phyloP scores from a whole-genome alignment of 805 yeast species.

The Yarrowia sp. region DNA sequence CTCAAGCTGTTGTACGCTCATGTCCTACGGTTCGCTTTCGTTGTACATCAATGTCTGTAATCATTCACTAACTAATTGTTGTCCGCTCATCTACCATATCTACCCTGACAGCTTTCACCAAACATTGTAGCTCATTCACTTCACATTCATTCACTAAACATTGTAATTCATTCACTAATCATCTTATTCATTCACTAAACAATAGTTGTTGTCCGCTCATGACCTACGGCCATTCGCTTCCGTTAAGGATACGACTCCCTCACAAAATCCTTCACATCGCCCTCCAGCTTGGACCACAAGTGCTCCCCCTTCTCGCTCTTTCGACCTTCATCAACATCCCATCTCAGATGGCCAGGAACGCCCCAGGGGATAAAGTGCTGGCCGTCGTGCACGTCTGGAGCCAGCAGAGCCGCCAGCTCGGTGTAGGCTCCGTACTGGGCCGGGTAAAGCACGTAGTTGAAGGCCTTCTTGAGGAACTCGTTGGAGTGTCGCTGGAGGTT shows the following conservation, averaged over 20 bases:
- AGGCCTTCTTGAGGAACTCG: not conserved
- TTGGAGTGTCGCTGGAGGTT: conserved; percentile 39
- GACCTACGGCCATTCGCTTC: too few species aligned
- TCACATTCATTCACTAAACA: too few species aligned
- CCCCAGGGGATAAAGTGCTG: conserved; percentile 48
- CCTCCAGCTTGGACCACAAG: conserved; percentile 42
- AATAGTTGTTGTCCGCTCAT: too few species aligned
- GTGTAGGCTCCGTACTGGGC: conserved; percentile 46
- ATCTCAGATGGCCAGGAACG: conserved; percentile 40
- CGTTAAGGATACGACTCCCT: not conserved
- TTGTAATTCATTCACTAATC: too few species aligned
- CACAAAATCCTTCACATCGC: conserved; percentile 29
- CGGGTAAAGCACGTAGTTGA: conserved; percentile 29
- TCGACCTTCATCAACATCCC: conserved; percentile 41
- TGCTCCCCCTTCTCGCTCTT: conserved; percentile 39
- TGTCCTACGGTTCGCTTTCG: too few species aligned
- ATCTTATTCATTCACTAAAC: too few species aligned
- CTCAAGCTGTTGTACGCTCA: too few species aligned
- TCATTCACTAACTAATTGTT: too few species aligned
- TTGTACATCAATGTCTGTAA: too few species aligned
- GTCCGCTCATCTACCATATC: too few species aligned
- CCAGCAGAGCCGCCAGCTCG: conserved; percentile 46
- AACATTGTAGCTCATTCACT: too few species aligned
- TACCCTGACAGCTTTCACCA: too few species aligned
- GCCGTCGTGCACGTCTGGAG: conserved; percentile 43